phyloP scores from a whole-genome alignment of 208 protist genomes.

The Borovskyia barvae region DNA sequence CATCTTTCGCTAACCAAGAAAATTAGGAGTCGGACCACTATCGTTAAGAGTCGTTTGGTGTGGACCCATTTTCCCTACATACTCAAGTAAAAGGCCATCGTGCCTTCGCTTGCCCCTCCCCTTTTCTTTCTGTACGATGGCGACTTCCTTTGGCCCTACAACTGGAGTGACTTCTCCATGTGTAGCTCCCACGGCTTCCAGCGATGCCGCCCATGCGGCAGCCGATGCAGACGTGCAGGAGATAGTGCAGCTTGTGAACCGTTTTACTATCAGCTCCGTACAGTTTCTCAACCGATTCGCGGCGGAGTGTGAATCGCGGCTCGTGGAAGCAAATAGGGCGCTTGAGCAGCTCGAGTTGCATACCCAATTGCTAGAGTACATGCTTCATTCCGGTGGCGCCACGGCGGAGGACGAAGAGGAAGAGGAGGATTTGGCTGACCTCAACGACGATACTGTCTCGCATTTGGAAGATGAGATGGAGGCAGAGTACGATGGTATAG shows the following conservation, averaged over 20 bases:
- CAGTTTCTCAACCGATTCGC: slow-evolving; percentile 87
- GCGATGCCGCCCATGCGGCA: slow-evolving; percentile 1
- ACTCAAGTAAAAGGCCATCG: no score
- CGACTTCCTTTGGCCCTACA: no score
- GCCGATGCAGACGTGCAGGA: slow-evolving; percentile 38
- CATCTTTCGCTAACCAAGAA: no score
- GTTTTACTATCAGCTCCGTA: slow-evolving; percentile 68
- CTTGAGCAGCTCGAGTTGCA: slow-evolving; percentile 69
- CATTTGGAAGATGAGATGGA: background rate
- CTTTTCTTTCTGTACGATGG: no score
- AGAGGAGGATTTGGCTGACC: slow-evolving; percentile 10
- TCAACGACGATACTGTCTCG: slow-evolving; percentile 1
- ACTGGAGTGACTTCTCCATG: no score
- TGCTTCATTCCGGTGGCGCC: slow-evolving; percentile 37
- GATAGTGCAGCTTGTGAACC: slow-evolving; percentile 64
- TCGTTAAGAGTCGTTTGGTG: no score
- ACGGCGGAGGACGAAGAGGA: slow-evolving; percentile 11
- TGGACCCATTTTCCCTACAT: no score
- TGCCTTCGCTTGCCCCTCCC: no score
- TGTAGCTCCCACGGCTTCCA: no score
- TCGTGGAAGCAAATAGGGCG: slow-evolving; percentile 34
- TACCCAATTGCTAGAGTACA: slow-evolving; percentile 66
- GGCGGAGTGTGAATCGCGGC: slow-evolving; percentile 61
- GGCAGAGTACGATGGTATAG: background rate
- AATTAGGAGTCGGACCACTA: no score